A percentile compares a stretch with the other conserved stretches of the same genome.
These are phyloP conservation scores for Darksidea phi DNA, from an alignment of 495 filamentous ascomycete species.

Conservation along the genomic window DNA sequence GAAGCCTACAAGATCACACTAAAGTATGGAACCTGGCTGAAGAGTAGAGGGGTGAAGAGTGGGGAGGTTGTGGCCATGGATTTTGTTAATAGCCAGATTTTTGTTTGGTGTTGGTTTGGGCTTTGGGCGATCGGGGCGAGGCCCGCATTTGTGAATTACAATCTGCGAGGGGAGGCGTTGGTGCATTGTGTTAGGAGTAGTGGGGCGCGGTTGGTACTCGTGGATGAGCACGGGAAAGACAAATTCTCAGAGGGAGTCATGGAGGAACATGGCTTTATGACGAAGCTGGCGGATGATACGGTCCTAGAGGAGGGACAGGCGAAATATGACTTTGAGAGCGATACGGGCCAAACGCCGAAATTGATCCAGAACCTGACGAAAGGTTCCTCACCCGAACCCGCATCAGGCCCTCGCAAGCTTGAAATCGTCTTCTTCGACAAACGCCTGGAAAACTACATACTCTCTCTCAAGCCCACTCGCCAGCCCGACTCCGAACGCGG, in stretches of 20 bases:
- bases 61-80: conserved; percentile 86
- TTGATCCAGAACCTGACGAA: not conserved
- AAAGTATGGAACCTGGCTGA: conserved; percentile 81
- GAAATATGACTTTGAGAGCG: conserved; percentile 14
- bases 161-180: conserved; percentile 71
- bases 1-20: conserved; percentile 72
- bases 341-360: not conserved
- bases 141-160: conserved; percentile 96
- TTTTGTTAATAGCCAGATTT: conserved; percentile 80
- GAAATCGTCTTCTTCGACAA: conserved; percentile 64
- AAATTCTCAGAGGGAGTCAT: conserved; percentile 52
- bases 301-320: conserved; percentile 11
- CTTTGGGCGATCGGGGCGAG: conserved; percentile 85
- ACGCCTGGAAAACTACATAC: conserved; percentile 47
- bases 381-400: not conserved
- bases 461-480: conserved; percentile 20
- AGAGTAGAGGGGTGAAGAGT: conserved; percentile 65
- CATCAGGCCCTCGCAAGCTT: conserved; percentile 37
- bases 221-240: conserved; percentile 67
- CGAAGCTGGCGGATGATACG: not conserved
- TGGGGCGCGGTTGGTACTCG: conserved; percentile 65
- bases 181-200: conserved; percentile 75
- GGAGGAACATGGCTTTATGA: conserved; percentile 44
- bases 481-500: conserved; percentile 24
- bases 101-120: conserved; percentile 79